phyloP scores from a whole-genome alignment of 257 asterid genomes.

The Ocimum tenuiflorum region DNA sequence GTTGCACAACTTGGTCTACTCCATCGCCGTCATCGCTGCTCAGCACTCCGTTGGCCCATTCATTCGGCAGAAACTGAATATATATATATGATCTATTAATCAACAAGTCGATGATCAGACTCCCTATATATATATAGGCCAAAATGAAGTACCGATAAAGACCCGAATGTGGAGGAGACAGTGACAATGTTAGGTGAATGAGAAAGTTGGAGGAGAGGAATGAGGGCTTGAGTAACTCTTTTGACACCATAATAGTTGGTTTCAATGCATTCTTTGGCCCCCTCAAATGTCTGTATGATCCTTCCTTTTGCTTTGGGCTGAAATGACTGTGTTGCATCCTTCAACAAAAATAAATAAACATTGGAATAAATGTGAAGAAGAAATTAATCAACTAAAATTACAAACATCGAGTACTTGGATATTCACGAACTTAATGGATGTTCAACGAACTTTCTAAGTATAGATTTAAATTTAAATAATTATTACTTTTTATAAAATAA shows the following conservation, averaged over 20 bases:
- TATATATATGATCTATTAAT: not conserved
- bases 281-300: conserved; percentile 19
- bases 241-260: conserved; percentile 44
- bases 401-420: too few species aligned
- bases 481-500: too few species aligned
- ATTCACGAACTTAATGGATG: too few species aligned
- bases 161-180: conserved; percentile 40
- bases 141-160: conserved; percentile 24
- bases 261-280: conserved; percentile 31
- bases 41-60: conserved; percentile 36
- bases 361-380: too few species aligned
- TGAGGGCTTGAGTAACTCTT: conserved; percentile 28
- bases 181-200: conserved; percentile 44
- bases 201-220: conserved; percentile 35
- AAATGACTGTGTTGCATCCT: conserved; percentile 24
- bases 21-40: too few species aligned
- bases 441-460: too few species aligned
- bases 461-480: too few species aligned
- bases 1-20: conserved; percentile 27
- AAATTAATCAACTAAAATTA: not conserved
- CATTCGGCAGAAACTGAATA: conserved; percentile 30
- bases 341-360: not conserved
- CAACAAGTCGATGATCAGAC: not conserved
- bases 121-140: too few species aligned
- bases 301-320: conserved; percentile 20